Evolutionary conservation across 1,284 basidiomycete species (phyloP).

Genomic region (Ganoderma boninense): DNA sequence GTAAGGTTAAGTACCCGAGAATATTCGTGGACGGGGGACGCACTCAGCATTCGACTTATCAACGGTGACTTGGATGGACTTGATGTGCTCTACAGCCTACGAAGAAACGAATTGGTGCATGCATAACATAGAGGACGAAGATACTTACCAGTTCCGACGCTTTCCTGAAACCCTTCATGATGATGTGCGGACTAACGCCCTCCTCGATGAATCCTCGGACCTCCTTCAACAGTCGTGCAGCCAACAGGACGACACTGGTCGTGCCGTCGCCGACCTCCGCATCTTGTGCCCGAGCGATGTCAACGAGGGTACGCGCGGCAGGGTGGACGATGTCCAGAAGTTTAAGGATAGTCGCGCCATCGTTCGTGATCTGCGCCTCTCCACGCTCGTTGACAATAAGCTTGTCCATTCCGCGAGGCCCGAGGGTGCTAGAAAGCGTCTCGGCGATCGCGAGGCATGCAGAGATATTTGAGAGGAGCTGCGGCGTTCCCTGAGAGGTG

Average conservation of each 20-base stretch:
- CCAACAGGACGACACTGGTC: constrained; percentile 93
- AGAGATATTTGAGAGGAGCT: constrained; percentile 95
- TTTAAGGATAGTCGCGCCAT: constrained; percentile 98
- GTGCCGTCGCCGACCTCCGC: constrained; percentile 99
- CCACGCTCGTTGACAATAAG: constrained; percentile 93
- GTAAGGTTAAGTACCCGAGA: background rate
- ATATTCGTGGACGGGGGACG: constrained; percentile 42
- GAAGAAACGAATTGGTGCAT: constrained; percentile 27
- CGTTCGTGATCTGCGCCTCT: constrained; percentile 97
- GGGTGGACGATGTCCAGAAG: constrained; percentile 98
- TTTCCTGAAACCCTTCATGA: constrained; percentile 95
- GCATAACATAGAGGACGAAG: constrained; percentile 20
- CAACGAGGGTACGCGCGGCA: constrained; percentile 94
- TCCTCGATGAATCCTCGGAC: constrained; percentile 94
- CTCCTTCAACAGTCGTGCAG: constrained; percentile 96
- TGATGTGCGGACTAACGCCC: constrained; percentile 96
- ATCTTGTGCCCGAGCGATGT: constrained; percentile 98
- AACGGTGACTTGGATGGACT: constrained; percentile 90
- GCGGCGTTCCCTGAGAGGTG: constrained; percentile 93
- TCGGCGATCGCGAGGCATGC: constrained; percentile 93
- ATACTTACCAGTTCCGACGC: constrained; percentile 84
- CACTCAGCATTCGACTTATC: constrained; percentile 93
- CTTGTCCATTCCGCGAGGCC: constrained; percentile 99
- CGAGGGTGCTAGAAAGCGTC: constrained; percentile 94
- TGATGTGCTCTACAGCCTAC: constrained; percentile 88